These are phyloP conservation scores for Metschnikowia cerradonensis DNA, from an alignment of 805 yeast species.

Conservation along the genomic window DNA sequence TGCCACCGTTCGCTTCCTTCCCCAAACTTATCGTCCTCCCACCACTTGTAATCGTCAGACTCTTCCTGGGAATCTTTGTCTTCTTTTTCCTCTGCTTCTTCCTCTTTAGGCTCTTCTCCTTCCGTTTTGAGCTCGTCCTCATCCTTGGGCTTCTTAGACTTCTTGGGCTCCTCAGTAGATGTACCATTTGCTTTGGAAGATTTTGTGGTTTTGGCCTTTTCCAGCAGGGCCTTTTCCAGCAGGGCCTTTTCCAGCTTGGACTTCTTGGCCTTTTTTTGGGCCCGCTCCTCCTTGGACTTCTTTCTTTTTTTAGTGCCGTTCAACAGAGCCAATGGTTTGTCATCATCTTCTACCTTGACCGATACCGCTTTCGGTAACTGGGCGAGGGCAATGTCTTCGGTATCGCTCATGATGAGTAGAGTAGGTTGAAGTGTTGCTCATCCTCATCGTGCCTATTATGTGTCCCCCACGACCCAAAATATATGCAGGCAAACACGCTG, in stretches of 20 bases:
- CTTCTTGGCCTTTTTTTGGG: slow-evolving; percentile 1
- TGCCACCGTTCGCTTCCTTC: slow-evolving; percentile 84
- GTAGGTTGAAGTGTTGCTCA: background rate
- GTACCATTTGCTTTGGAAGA: background rate
- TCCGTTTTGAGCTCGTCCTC: background rate
- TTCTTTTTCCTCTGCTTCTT: background rate
- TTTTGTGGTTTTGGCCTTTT: background rate
- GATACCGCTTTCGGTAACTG: slow-evolving; percentile 3
- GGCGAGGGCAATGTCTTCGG: slow-evolving; percentile 25
- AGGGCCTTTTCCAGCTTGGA: too few relatives aligned
- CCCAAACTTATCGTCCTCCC: slow-evolving; percentile 66
- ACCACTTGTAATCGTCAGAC: slow-evolving; percentile 66
- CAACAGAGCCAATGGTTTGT: slow-evolving; percentile 16
- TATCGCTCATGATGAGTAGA: slow-evolving; percentile 22
- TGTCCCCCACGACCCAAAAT: background rate
- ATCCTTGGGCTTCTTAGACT: background rate
- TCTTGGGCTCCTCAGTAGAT: background rate
- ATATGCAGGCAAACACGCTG: background rate
- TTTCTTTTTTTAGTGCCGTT: background rate
- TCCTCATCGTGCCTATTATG: slow-evolving; percentile 4
- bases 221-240: background rate
- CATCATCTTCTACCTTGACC: slow-evolving; percentile 17
- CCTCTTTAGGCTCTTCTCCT: background rate
- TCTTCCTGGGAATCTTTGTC: slow-evolving; percentile 11
- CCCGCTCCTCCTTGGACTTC: slow-evolving; percentile 1